These are phyloP conservation scores for Fusarium zealandicum DNA, from an alignment of 2,329 filamentous ascomycete species.

Conservation along the genomic window DNA sequence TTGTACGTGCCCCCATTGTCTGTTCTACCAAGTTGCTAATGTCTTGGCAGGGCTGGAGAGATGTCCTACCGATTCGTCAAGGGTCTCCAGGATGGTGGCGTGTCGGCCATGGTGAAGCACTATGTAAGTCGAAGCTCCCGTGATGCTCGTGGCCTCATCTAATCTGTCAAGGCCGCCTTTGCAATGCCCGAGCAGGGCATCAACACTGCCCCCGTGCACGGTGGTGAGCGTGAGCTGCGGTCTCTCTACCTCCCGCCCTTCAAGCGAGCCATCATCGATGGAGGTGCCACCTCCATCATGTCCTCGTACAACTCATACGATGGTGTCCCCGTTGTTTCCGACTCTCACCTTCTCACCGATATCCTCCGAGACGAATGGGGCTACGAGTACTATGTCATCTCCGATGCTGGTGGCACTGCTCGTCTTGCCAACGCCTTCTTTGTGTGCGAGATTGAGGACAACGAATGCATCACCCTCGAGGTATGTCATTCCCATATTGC, in stretches of 20 bases:
- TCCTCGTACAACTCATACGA: slow-evolving; percentile 78
- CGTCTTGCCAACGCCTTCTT: slow-evolving; percentile 69
- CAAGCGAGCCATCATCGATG: slow-evolving; percentile 75
- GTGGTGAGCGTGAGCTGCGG: slow-evolving; percentile 60
- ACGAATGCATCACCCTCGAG: slow-evolving; percentile 68
- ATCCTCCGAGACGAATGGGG: slow-evolving; percentile 77
- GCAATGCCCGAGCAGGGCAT: slow-evolving; percentile 74
- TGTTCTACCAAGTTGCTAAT: slow-evolving; percentile 9
- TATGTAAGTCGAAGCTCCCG: slow-evolving; percentile 56
- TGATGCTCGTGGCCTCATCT: not conserved
- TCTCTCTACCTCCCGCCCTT: slow-evolving; percentile 67
- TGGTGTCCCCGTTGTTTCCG: slow-evolving; percentile 71
- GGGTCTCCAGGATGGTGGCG: slow-evolving; percentile 69
- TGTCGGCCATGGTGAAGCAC: slow-evolving; percentile 78
- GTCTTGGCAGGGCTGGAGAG: slow-evolving; percentile 60
- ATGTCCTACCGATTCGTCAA: slow-evolving; percentile 65
- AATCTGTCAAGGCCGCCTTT: slow-evolving; percentile 59
- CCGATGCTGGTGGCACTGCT: slow-evolving; percentile 74
- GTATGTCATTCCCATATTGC: slow-evolving; percentile 42
- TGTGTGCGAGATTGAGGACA: slow-evolving; percentile 68
- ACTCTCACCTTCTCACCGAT: slow-evolving; percentile 70
- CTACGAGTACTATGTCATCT: slow-evolving; percentile 71
- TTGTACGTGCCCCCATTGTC: slow-evolving; percentile 49
- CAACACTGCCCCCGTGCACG: slow-evolving; percentile 68
- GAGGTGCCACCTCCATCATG: slow-evolving; percentile 73